phyloP scores from a whole-genome alignment of 2,329 filamentous ascomycete species.

The Penicillium sp. region DNA sequence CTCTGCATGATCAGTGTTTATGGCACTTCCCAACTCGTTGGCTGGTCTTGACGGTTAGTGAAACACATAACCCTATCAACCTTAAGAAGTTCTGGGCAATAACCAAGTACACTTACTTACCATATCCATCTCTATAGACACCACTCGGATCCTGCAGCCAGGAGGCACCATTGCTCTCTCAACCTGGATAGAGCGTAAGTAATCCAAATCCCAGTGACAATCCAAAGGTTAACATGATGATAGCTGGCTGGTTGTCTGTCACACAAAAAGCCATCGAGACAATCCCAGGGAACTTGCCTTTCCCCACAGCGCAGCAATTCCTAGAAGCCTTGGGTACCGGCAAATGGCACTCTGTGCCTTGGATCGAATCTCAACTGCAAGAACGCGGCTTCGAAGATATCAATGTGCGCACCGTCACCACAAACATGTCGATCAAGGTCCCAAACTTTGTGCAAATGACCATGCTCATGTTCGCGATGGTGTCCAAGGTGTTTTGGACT shows the following conservation, averaged over 20 bases:
- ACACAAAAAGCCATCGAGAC: constrained; percentile 34
- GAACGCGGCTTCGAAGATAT: constrained; percentile 35
- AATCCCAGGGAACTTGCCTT: constrained; percentile 35
- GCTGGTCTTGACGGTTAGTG: constrained; percentile 45
- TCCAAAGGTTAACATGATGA: neutral
- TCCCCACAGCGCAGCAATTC: constrained; percentile 34
- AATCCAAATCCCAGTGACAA: neutral
- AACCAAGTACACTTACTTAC: neutral
- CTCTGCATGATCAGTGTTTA: constrained; percentile 41
- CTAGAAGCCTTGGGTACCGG: constrained; percentile 21
- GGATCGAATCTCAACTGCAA: constrained; percentile 32
- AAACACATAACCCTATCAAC: neutral
- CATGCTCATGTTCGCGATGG: constrained; percentile 28
- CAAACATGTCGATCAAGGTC: constrained; percentile 21
- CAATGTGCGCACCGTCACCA: constrained; percentile 28
- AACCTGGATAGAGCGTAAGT: constrained; percentile 44
- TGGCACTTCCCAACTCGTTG: constrained; percentile 53
- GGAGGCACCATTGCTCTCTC: constrained; percentile 44
- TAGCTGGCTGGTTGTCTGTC: constrained; percentile 39
- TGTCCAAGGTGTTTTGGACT: constrained; percentile 39
- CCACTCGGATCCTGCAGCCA: constrained; percentile 42
- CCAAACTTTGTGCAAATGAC: constrained; percentile 32
- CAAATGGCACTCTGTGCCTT: constrained; percentile 34
- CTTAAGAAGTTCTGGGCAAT: neutral
- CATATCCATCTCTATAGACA: constrained; percentile 29